Evolutionary conservation across 2,329 filamentous ascomycete genomes (phyloP).

Genomic region (Aureobasidium leucospermi): DNA sequence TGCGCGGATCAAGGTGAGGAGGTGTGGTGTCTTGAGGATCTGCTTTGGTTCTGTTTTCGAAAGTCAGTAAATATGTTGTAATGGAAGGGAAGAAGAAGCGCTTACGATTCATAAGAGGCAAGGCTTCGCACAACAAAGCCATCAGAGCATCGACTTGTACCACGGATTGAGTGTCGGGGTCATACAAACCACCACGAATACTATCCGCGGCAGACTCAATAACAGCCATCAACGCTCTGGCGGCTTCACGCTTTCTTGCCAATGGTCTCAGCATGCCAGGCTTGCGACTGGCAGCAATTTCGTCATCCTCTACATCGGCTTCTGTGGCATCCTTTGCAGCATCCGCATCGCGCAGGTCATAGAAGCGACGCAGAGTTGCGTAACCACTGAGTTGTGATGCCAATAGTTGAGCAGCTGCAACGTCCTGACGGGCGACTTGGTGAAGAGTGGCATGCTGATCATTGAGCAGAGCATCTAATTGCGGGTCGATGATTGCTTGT

Average conservation of each 20-base stretch:
- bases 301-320: slow-evolving; percentile 2
- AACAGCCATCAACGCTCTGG: slow-evolving; percentile 69
- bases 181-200: slow-evolving; percentile 84
- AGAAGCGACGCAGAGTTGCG: slow-evolving; percentile 82
- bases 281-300: slow-evolving; percentile 21
- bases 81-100: slow-evolving; percentile 13
- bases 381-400: slow-evolving; percentile 86
- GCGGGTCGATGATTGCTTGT: slow-evolving; percentile 61
- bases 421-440: slow-evolving; percentile 63
- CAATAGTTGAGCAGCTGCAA: slow-evolving; percentile 74
- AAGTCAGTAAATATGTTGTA: slow-evolving; percentile 12
- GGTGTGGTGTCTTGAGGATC: slow-evolving; percentile 62
- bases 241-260: slow-evolving; percentile 61
- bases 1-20: slow-evolving; percentile 67
- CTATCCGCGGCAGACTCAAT: slow-evolving; percentile 82
- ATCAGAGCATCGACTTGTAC: slow-evolving; percentile 84
- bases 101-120: slow-evolving; percentile 63
- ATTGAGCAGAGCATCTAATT: slow-evolving; percentile 61
- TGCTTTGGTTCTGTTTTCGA: slow-evolving; percentile 29
- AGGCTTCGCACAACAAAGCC: slow-evolving; percentile 73
- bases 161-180: slow-evolving; percentile 70
- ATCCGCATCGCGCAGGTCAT: slow-evolving; percentile 75
- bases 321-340: slow-evolving; percentile 19
- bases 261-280: slow-evolving; percentile 40
- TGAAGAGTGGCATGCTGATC: slow-evolving; percentile 66